Conservation (phyloP, 768 basidiomycete species). For the Boletus tomentosulus region DNA sequence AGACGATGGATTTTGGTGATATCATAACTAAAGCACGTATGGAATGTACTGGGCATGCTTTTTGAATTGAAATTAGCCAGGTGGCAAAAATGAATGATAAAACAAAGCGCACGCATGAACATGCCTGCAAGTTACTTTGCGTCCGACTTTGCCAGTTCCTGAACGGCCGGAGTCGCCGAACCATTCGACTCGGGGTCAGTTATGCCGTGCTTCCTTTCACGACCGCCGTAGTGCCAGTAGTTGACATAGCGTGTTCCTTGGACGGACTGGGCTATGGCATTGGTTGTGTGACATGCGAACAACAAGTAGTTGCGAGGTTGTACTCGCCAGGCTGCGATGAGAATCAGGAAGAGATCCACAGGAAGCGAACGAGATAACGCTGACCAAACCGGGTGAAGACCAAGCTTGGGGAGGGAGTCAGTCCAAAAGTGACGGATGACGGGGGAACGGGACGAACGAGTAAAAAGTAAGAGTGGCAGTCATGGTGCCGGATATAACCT, state of each 20-base stretch:
- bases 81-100: not conserved
- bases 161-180: constrained; percentile 48
- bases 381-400: constrained; percentile 96
- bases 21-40: constrained; percentile 6
- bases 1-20: constrained; percentile 79
- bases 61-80: constrained; percentile 1
- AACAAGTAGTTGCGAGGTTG: constrained; percentile 95
- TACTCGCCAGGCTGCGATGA: constrained; percentile 78
- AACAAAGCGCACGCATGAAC: not conserved
- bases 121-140: constrained; percentile 14
- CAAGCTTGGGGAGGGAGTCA: constrained; percentile 34
- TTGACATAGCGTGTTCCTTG: constrained; percentile 85
- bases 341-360: constrained; percentile 1
- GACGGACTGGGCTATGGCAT: constrained; percentile 78
- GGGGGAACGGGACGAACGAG: constrained; percentile 62
- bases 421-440: constrained; percentile 5
- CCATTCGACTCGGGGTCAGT: constrained; percentile 32
- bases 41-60: constrained; percentile 13
- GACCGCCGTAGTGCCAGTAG: constrained; percentile 89
- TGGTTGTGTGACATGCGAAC: constrained; percentile 92
- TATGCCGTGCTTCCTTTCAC: constrained; percentile 61
- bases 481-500: constrained; percentile 96
- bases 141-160: constrained; percentile 35
- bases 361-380: not conserved
- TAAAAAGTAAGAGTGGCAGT: constrained; percentile 85